Evolutionary conservation across 139 green algal genomes (phyloP).

Genomic region (Ettlia oleoabundans): DNA sequence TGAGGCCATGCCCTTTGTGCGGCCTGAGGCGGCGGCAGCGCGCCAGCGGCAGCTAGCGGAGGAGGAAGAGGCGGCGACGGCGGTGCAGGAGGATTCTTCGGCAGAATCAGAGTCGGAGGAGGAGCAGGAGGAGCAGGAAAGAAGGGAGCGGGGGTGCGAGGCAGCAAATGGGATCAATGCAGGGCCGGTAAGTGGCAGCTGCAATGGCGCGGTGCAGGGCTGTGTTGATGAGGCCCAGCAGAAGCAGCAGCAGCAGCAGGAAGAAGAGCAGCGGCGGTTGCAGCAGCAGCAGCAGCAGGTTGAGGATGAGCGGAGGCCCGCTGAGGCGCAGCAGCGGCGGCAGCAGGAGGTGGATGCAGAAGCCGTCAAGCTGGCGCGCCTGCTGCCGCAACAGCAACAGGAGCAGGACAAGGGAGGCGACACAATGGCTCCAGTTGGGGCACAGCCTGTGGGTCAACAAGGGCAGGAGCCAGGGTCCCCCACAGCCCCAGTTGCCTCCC

Average conservation of each 20-base stretch:
- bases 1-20: too few relatives aligned
- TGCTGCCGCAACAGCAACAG: constrained; percentile 19
- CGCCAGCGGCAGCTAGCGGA: background rate
- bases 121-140: background rate
- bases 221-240: background rate
- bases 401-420: too few relatives aligned
- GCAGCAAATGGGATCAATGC: too few relatives aligned
- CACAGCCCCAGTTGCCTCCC: background rate
- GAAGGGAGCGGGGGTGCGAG: too few relatives aligned
- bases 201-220: background rate
- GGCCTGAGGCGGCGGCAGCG: too few relatives aligned
- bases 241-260: background rate
- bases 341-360: background rate
- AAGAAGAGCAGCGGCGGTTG: background rate
- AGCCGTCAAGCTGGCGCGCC: background rate
- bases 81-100: background rate
- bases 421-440: too few relatives aligned
- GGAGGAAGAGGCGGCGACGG: background rate
- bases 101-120: too few relatives aligned
- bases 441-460: too few relatives aligned
- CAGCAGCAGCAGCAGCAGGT: background rate
- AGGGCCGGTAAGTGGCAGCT: too few relatives aligned
- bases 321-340: background rate
- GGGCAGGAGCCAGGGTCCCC: too few relatives aligned
- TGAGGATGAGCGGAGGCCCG: background rate